Evolutionary conservation across 441 rosid species (phyloP), one percentile per base, ranked within the genome.

Genomic region (Metrosideros polymorpha): DNA sequence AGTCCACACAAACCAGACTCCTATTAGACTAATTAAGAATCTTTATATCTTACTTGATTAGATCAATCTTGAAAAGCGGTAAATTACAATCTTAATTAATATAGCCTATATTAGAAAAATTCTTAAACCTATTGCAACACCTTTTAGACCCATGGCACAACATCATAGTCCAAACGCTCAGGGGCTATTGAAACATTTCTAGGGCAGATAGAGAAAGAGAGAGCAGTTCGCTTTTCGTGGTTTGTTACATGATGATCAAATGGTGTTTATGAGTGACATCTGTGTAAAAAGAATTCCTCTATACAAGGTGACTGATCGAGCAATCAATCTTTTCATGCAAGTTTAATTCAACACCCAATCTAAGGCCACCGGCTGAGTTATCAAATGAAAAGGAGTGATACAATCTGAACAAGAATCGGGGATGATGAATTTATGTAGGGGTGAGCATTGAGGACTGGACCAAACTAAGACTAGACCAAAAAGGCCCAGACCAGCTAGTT

Each of bases 131-230:
- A 51, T 82, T 93, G 97, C 98, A 95, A 94, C 99, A 97, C 93
- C 85, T 97, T 32, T 92, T 99, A 29, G 99, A 97, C 90, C 99
- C 99, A 86, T 96, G 99, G 99, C 99, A 97, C 94, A 96, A 92
- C 98, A 97, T 99, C 88, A 97, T 97, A 82, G 86, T 97, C 89
- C 97, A 96, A 86, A 97, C 96, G 76, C 43, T 97, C 3, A 90
- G 92, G 29, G 93, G 96, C 84, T 88, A n/a, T n/a, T n/a, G n/a
- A n/a, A n/a, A n/a, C n/a, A n/a, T n/a, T n/a, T n/a, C n/a, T n/a
- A 18, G 63, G 61, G 22, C 29, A 53, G 3, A 57, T 30, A 86
- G 43, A n/a, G n/a, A n/a, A 84, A 86, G 39, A 87, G 86, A 57
- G 79, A 77, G 18, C 47, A 82, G 86, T 86, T 86, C n/a, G 30